Percentiles rank a stretch among this genome's conserved stretches.
Evolutionary conservation across 306 rosid genomes (phyloP).

Genomic region (Neltuma alba): DNA sequence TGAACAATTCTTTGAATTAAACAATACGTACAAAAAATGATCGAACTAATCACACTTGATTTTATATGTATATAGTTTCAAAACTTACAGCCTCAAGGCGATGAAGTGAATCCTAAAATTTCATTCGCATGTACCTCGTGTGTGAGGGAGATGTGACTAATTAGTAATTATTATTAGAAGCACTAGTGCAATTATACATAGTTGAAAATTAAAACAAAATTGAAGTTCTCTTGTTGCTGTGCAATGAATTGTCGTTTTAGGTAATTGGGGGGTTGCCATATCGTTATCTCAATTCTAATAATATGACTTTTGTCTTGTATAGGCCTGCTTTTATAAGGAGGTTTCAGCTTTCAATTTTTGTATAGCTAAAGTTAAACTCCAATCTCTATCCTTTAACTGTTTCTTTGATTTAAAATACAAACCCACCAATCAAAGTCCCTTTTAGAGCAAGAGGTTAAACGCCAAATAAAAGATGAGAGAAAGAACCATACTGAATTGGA

Average conservation of each 20-base stretch:
- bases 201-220: neutral
- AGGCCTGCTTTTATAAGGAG: conserved; percentile 34
- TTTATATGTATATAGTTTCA: neutral
- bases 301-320: conserved; percentile 32
- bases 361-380: conserved; percentile 34
- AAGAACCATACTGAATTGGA: neutral
- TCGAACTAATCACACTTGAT: neutral
- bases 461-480: neutral
- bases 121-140: neutral
- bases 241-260: conserved; percentile 4
- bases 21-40: neutral
- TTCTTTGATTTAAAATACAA: conserved; percentile 9
- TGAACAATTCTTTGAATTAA: neutral
- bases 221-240: conserved; percentile 8
- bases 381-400: conserved; percentile 11
- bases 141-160: neutral
- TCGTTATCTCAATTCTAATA: conserved; percentile 30
- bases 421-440: conserved; percentile 12
- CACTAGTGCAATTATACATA: neutral
- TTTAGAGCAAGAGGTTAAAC: neutral
- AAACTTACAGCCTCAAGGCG: neutral
- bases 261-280: conserved; percentile 24
- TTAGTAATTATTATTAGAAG: neutral
- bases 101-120: neutral
- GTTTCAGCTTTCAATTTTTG: conserved; percentile 24